phyloP scores from a whole-genome alignment of 2,329 filamentous ascomycete species.

The Lecanicillium sp. region DNA sequence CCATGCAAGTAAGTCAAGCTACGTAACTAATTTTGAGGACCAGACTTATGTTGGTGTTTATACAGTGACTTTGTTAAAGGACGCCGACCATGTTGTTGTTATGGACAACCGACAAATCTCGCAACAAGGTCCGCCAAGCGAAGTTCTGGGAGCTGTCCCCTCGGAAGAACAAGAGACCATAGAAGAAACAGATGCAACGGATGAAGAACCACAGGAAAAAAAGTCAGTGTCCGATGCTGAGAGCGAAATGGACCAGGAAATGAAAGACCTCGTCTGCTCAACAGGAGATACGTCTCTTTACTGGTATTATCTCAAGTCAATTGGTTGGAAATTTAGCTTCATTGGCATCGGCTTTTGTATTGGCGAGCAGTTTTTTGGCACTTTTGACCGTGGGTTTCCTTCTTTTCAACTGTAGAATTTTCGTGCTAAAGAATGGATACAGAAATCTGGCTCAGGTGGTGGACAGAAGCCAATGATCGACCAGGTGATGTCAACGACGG shows the following conservation, averaged over 20 bases:
- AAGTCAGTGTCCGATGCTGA: background rate
- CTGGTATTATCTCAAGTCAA: constrained; percentile 6
- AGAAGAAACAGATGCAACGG: background rate
- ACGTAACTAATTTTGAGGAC: background rate
- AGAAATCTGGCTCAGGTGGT: constrained; percentile 20
- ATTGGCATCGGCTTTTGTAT: background rate
- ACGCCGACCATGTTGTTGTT: constrained; percentile 1
- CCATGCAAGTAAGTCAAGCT: constrained; percentile 2
- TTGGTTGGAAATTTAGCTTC: constrained; percentile 3
- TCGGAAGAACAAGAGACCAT: background rate
- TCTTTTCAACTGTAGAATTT: background rate
- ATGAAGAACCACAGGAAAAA: background rate
- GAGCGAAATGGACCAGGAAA: constrained; percentile 1
- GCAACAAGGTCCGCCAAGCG: background rate
- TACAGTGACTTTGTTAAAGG: background rate
- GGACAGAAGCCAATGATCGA: constrained; percentile 11
- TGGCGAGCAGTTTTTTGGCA: background rate
- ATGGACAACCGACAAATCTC: background rate
- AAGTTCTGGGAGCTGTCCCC: background rate
- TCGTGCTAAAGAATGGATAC: constrained; percentile 2
- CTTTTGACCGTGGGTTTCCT: background rate
- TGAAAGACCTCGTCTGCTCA: constrained; percentile 1
- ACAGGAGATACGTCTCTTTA: constrained; percentile 6
- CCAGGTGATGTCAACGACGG: background rate
- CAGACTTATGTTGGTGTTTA: background rate